Conservation (phyloP, 1,284 basidiomycete genomes). For the Rugosomyces carneus region DNA sequence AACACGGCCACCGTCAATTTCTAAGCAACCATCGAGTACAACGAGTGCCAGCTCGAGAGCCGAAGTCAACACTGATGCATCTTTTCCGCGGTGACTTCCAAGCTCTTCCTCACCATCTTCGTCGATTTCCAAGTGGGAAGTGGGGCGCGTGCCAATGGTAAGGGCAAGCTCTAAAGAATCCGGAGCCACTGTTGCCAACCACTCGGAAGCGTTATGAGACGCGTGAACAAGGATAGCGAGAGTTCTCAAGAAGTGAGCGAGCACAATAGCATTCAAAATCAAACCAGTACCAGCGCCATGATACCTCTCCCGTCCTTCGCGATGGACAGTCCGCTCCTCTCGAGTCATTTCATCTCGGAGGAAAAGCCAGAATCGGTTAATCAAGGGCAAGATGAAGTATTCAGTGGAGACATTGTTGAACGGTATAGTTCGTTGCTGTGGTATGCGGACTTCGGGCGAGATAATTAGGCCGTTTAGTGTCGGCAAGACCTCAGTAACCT, state of each 20-base stretch:
- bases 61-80: conserved; percentile 67
- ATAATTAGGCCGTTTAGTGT: conserved; percentile 13
- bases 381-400: conserved; percentile 80
- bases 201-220: conserved; percentile 71
- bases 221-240: conserved; percentile 80
- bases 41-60: conserved; percentile 76
- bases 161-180: conserved; percentile 78
- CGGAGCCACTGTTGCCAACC: conserved; percentile 75
- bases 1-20: conserved; percentile 70
- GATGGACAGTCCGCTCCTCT: conserved; percentile 58
- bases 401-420: conserved; percentile 82
- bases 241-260: conserved; percentile 73
- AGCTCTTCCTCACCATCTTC: conserved; percentile 31
- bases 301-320: conserved; percentile 46
- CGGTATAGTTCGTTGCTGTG: conserved; percentile 5
- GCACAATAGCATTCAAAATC: conserved; percentile 69
- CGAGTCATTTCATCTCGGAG: conserved; percentile 75
- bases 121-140: conserved; percentile 43
- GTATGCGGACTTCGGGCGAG: background rate
- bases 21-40: conserved; percentile 68
- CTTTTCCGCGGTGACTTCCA: conserved; percentile 23
- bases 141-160: conserved; percentile 64
- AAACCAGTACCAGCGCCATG: conserved; percentile 73
- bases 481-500: conserved; percentile 37
- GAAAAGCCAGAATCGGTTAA: conserved; percentile 90